Evolutionary conservation across 148 eudicot genomes (phyloP), one percentile per base, ranked within the genome.

Genomic region (Dysphania ambrosioides): DNA sequence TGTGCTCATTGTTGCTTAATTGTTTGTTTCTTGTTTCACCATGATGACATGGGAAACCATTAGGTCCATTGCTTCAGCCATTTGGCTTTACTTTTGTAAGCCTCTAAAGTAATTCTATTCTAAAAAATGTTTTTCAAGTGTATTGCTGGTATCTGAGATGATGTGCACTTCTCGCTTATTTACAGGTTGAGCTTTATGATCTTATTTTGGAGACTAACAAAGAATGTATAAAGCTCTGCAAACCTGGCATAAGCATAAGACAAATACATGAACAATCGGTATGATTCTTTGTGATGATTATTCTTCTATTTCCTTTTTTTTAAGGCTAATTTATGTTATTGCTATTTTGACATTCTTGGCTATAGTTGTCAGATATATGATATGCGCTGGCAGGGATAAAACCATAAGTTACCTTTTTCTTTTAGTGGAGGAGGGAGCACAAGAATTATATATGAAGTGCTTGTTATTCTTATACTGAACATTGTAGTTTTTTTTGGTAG

Each of bases 131-230:
- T 32, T 70, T 31, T 40, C 35, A 21, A 32, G 12, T 32, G 18
- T 38, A 67, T 73, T 26, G 47, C n/a, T 35, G 67, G 34, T 40
- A 26, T 58, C 56, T 55, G 64, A 66, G 38, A 19, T 69, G 59
- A 63, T 53, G 66, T 53, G 11, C 40, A 27, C 41, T 35, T 10
- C 31, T 72, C 42, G 18, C 35, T 56, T 76, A 67, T 70, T 47
- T 75, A 74, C 87, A 94, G 98, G 91, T 78, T 81, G 98, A 91
- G 79, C 96, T 94, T 38, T 94, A 94, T 79, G 78, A 86, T 51
- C 92, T 94, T 74, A 88, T 94, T 73, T 79, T 91, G 79, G 96
- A 94, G 87, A 94, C 98, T 2, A 94, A 87, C 80, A 89, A 94
- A 85, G 97, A 91, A 82, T 91, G 98, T 76, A 69, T 90, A 66